phyloP scores from a whole-genome alignment of 2,329 filamentous ascomycete genomes.

The Xylaria hypoxylon region DNA sequence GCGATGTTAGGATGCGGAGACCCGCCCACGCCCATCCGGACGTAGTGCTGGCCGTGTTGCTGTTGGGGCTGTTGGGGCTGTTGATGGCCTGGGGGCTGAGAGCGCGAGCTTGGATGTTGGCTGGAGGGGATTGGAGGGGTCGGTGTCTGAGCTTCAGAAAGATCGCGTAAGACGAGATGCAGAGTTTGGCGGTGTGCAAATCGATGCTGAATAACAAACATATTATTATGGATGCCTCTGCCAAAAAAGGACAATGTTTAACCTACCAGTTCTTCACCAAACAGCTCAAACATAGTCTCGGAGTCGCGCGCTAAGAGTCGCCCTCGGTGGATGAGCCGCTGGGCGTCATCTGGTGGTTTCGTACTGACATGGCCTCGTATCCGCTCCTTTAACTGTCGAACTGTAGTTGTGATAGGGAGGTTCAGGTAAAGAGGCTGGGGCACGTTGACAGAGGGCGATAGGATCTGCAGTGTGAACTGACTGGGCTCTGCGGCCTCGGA shows the following conservation, averaged over 20 bases:
- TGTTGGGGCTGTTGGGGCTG: conserved; percentile 39
- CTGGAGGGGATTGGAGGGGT: conserved; percentile 33
- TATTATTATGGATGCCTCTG: conserved; percentile 29
- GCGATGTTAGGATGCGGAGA: conserved; percentile 39
- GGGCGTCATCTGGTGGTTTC: conserved; percentile 64
- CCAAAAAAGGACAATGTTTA: background rate
- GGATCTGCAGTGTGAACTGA: conserved; percentile 65
- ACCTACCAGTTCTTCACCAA: conserved; percentile 66
- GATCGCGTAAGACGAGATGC: conserved; percentile 52
- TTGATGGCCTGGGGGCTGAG: conserved; percentile 34
- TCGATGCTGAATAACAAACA: conserved; percentile 43
- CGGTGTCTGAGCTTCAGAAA: conserved; percentile 43
- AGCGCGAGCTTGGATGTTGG: conserved; percentile 36
- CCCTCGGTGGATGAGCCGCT: conserved; percentile 71
- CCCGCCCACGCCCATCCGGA: conserved; percentile 31
- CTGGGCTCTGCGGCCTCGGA: conserved; percentile 44
- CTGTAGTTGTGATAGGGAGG: conserved; percentile 63
- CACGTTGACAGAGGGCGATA: conserved; percentile 69
- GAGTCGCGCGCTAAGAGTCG: conserved; percentile 65
- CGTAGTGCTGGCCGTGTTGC: conserved; percentile 31
- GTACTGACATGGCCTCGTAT: conserved; percentile 65
- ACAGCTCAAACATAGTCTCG: conserved; percentile 67
- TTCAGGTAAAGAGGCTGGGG: conserved; percentile 62
- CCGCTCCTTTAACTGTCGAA: conserved; percentile 68
- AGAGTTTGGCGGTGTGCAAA: conserved; percentile 47